Percentiles rank a stretch among this genome's conserved stretches.
Evolutionary conservation across 2,329 filamentous ascomycete species (phyloP).

Genomic region (Geosmithia morbida): DNA sequence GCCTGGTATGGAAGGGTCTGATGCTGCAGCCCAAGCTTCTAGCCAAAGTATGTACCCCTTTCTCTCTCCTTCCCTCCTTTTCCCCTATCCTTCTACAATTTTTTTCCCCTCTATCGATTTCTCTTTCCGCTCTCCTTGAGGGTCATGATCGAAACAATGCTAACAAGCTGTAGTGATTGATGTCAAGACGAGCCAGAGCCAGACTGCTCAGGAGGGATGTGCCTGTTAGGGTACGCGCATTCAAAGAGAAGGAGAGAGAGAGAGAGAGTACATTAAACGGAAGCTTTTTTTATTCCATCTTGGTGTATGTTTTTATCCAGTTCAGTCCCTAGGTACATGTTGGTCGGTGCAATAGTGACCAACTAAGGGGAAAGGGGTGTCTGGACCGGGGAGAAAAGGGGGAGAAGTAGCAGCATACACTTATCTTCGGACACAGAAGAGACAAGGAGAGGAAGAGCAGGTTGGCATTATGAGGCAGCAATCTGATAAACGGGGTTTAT

Average conservation of each 20-base stretch:
- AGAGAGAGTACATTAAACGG: not conserved
- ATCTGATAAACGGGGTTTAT: too few species aligned
- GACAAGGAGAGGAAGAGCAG: too few species aligned
- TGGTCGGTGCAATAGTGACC: too few species aligned
- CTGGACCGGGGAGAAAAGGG: too few species aligned
- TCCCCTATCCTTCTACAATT: not conserved
- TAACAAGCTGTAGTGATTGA: constrained; percentile 40
- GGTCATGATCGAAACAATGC: constrained; percentile 4
- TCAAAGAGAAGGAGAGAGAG: not conserved
- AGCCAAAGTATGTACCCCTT: constrained; percentile 55
- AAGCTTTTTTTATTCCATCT: not conserved
- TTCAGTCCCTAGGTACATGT: too few species aligned
- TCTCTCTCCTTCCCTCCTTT: not conserved
- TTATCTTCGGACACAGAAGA: too few species aligned
- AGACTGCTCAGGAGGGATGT: constrained; percentile 59
- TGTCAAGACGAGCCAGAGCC: constrained; percentile 68
- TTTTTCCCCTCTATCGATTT: not conserved
- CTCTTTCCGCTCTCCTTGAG: not conserved
- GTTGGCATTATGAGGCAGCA: too few species aligned
- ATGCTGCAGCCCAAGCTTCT: constrained; percentile 56
- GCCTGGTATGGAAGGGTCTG: constrained; percentile 91
- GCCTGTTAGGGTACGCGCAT: constrained; percentile 15
- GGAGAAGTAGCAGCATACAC: too few species aligned
- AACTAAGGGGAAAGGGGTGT: too few species aligned
- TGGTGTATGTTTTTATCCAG: too few species aligned